Percentiles rank a stretch among this genome's conserved stretches.
These are phyloP conservation scores for Acanthamoeba royreba DNA, from an alignment of 208 protist species.

Conservation along the genomic window DNA sequence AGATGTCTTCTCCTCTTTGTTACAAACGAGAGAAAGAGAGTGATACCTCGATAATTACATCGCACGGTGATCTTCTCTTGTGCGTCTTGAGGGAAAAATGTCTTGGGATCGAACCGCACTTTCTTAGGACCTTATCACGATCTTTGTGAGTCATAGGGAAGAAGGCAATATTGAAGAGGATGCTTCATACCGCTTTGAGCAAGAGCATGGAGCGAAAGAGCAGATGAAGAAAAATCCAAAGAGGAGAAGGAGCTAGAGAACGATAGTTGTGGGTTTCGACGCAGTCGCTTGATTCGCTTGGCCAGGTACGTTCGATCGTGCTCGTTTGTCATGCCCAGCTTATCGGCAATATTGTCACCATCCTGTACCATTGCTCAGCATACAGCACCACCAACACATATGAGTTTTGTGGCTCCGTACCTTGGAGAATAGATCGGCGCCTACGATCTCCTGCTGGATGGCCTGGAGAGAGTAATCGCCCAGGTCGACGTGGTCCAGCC, in stretches of 20 bases:
- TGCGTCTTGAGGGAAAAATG: not conserved
- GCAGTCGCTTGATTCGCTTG: not conserved
- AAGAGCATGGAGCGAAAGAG: not conserved
- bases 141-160: too few species aligned
- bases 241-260: constrained; percentile 11
- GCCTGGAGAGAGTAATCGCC: constrained; percentile 13
- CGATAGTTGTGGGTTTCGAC: not conserved
- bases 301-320: not conserved
- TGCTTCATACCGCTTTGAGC: not conserved
- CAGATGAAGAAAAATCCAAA: not conserved
- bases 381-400: not conserved
- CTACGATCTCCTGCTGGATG: not conserved
- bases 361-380: not conserved
- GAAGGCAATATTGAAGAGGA: not conserved
- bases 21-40: not conserved
- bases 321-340: not conserved
- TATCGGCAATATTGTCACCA: not conserved
- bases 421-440: not conserved
- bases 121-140: not conserved
- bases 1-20: not conserved
- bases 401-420: not conserved
- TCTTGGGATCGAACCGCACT: not conserved
- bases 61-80: not conserved
- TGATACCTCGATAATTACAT: not conserved
- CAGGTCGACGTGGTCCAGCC: constrained; percentile 31